A percentile compares a stretch with the other conserved stretches of the same genome.
phyloP scores from a whole-genome alignment of 495 filamentous ascomycete species.

The Mycothermus thermophilus region DNA sequence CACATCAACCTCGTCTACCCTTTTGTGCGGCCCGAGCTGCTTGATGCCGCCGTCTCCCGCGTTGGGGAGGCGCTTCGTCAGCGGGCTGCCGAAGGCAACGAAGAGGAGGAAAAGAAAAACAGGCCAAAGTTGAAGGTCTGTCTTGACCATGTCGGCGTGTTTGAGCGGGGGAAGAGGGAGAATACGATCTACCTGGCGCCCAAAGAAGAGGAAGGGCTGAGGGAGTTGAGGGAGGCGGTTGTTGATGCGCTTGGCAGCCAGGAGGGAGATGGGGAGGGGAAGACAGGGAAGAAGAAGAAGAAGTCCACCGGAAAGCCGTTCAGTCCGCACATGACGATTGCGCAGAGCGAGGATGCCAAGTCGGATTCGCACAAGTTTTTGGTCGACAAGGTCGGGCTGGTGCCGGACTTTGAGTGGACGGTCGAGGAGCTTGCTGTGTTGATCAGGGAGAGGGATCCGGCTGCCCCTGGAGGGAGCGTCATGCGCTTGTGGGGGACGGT shows the following conservation, averaged over 20 bases:
- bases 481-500: constrained; percentile 39
- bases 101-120: not conserved
- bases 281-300: constrained; percentile 6
- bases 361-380: constrained; percentile 26
- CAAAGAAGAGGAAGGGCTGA: constrained; percentile 4
- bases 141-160: constrained; percentile 26
- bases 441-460: constrained; percentile 24
- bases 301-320: no score
- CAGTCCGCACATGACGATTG: constrained; percentile 37
- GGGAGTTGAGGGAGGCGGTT: constrained; percentile 9
- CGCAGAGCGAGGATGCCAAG: constrained; percentile 31
- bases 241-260: constrained; percentile 13
- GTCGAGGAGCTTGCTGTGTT: constrained; percentile 32
- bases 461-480: constrained; percentile 6
- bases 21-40: constrained; percentile 28
- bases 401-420: constrained; percentile 30
- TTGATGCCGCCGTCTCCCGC: constrained; percentile 6
- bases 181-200: constrained; percentile 33
- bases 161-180: constrained; percentile 23
- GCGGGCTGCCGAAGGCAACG: not conserved
- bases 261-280: not conserved
- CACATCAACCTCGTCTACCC: constrained; percentile 49
- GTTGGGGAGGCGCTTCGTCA: constrained; percentile 1
- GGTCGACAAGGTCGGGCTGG: constrained; percentile 27
- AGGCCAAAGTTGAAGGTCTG: constrained; percentile 11